A percentile compares a stretch with the other conserved stretches of the same genome.
Evolutionary conservation across 2,329 filamentous ascomycete species (phyloP).

Genomic region (Alternaria angustiovoidea): DNA sequence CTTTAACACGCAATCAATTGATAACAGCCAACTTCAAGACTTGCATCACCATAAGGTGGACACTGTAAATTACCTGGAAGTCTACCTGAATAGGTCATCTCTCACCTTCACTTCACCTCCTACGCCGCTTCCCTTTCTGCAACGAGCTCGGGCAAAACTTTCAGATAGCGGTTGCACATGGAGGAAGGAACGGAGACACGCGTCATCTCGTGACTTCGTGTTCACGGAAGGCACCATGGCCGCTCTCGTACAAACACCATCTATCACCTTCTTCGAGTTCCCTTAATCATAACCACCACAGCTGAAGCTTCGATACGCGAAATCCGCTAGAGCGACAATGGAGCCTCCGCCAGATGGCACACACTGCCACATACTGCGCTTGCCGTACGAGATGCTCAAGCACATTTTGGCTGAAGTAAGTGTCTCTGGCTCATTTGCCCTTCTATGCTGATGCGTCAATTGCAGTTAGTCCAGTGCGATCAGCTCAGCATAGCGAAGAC

Average conservation of each 20-base stretch:
- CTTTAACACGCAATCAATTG: background rate
- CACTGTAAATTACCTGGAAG: background rate
- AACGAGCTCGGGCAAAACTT: background rate
- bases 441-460: background rate
- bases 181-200: background rate
- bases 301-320: background rate
- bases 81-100: background rate
- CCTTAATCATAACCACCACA: background rate
- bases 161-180: no score
- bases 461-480: background rate
- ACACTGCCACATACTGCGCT: conserved; percentile 5
- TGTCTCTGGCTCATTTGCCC: background rate
- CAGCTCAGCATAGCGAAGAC: conserved; percentile 10
- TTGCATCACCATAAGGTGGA: background rate
- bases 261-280: background rate
- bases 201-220: conserved; percentile 15
- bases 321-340: background rate
- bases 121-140: background rate
- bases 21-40: background rate
- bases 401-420: background rate
- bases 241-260: background rate
- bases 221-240: conserved; percentile 5
- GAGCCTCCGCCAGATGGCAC: background rate
- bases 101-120: background rate
- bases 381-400: conserved; percentile 12